Conservation (phyloP, 768 basidiomycete species). For the Psilocybe cyanescens region DNA sequence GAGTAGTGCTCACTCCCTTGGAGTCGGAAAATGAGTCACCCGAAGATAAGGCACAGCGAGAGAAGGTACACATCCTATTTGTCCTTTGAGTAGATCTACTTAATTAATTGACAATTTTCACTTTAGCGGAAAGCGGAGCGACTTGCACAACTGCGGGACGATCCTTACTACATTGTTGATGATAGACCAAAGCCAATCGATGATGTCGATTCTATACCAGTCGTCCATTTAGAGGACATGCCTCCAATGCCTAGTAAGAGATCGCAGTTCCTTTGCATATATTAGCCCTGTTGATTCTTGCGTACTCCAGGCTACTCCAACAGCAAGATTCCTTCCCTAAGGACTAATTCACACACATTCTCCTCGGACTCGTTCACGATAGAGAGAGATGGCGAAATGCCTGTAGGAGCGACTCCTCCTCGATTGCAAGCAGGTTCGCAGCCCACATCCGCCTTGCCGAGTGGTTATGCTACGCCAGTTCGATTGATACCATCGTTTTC, state of each 20-base stretch:
- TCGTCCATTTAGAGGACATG: slow-evolving; percentile 81
- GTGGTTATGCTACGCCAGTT: slow-evolving; percentile 36
- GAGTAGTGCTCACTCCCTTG: slow-evolving; percentile 39
- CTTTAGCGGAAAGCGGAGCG: slow-evolving; percentile 75
- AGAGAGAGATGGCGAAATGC: slow-evolving; percentile 88
- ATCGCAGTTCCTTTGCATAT: neutral
- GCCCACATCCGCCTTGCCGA: slow-evolving; percentile 28
- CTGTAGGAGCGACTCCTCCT: slow-evolving; percentile 48
- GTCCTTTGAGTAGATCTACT: neutral
- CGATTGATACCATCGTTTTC: slow-evolving; percentile 44
- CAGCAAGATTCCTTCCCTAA: slow-evolving; percentile 49
- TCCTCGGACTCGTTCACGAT: slow-evolving; percentile 58
- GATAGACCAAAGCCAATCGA: slow-evolving; percentile 45
- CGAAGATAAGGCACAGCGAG: slow-evolving; percentile 63
- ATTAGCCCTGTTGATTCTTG: neutral
- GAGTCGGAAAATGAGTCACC: slow-evolving; percentile 51
- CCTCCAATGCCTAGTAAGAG: slow-evolving; percentile 42
- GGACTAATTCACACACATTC: slow-evolving; percentile 40
- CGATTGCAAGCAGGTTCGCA: slow-evolving; percentile 22
- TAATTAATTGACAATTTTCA: neutral
- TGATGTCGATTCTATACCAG: slow-evolving; percentile 89
- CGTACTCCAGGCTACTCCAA: slow-evolving; percentile 27
- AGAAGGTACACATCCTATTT: slow-evolving; percentile 47
- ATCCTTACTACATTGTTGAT: slow-evolving; percentile 91
- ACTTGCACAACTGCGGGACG: slow-evolving; percentile 75